Conservation (phyloP, 2,329 filamentous ascomycete genomes). For the Seiridium unicorne region DNA sequence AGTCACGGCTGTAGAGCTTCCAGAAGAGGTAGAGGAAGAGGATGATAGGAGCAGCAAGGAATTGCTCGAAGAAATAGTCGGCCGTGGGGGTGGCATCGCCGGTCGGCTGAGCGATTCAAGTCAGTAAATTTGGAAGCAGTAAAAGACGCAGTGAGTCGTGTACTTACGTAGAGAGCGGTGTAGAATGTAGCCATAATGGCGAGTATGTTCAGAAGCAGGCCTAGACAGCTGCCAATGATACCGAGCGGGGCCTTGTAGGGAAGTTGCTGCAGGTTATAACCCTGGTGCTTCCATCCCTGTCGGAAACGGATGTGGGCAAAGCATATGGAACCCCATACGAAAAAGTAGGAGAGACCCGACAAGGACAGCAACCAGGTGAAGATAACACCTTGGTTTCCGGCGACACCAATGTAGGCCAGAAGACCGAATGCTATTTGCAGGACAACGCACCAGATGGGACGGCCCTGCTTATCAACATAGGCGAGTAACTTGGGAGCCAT, state of each 20-base stretch:
- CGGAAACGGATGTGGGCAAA: constrained; percentile 66
- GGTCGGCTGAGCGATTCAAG: constrained; percentile 25
- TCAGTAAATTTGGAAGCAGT: background rate
- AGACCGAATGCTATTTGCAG: constrained; percentile 56
- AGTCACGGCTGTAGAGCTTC: constrained; percentile 57
- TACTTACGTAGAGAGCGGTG: constrained; percentile 59
- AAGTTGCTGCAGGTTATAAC: constrained; percentile 47
- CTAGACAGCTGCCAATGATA: constrained; percentile 67
- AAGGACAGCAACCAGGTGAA: constrained; percentile 69
- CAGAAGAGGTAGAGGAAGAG: constrained; percentile 61
- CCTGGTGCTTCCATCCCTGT: constrained; percentile 57
- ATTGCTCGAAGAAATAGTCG: constrained; percentile 56
- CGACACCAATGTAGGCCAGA: constrained; percentile 56
- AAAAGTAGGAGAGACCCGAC: constrained; percentile 70
- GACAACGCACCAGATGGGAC: constrained; percentile 54
- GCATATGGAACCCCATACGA: constrained; percentile 73
- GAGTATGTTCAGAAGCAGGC: constrained; percentile 63
- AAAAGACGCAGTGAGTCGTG: constrained; percentile 56
- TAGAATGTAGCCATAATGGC: constrained; percentile 73
- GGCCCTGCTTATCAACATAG: constrained; percentile 61
- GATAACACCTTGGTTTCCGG: constrained; percentile 38
- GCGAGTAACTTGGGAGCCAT: constrained; percentile 56
- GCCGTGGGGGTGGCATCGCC: constrained; percentile 33
- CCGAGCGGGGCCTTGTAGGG: constrained; percentile 51
- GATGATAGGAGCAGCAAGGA: constrained; percentile 57